Percentiles rank a stretch among this genome's conserved stretches.
phyloP scores from a whole-genome alignment of 2,329 filamentous ascomycete species.

The Colletotrichum sp. region DNA sequence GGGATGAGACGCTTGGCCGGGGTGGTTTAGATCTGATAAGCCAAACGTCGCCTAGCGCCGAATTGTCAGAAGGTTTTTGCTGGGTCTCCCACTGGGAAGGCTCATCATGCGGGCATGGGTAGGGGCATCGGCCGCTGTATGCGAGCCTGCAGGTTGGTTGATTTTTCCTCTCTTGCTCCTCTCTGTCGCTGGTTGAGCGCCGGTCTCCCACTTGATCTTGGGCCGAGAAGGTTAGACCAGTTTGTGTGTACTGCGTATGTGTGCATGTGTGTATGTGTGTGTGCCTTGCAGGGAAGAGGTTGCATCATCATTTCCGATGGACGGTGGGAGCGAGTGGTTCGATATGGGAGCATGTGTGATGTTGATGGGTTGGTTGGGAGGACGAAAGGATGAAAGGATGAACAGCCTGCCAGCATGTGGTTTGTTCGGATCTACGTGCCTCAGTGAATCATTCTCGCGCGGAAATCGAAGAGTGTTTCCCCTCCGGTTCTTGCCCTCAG shows the following conservation, averaged over 20 bases:
- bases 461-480: not conserved
- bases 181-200: not conserved
- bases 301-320: not conserved
- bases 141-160: not conserved
- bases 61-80: not conserved
- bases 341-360: not conserved
- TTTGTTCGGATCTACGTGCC: not conserved
- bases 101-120: slow-evolving; percentile 11
- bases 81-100: not conserved
- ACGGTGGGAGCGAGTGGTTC: not conserved
- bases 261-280: not conserved
- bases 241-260: not conserved
- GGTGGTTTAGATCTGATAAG: slow-evolving; percentile 19
- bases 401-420: not conserved
- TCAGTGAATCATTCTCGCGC: not conserved
- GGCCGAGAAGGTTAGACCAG: not conserved
- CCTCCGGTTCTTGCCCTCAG: not conserved
- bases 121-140: not conserved
- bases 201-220: not conserved
- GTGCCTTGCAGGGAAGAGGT: not conserved
- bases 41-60: slow-evolving; percentile 5
- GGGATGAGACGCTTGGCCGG: slow-evolving; percentile 15
- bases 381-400: not conserved
- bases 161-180: not conserved
- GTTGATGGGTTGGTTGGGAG: not conserved